Base-by-base conservation (phyloP, 306 rosid species). In the Fragaria nilgerrensis region DNA sequence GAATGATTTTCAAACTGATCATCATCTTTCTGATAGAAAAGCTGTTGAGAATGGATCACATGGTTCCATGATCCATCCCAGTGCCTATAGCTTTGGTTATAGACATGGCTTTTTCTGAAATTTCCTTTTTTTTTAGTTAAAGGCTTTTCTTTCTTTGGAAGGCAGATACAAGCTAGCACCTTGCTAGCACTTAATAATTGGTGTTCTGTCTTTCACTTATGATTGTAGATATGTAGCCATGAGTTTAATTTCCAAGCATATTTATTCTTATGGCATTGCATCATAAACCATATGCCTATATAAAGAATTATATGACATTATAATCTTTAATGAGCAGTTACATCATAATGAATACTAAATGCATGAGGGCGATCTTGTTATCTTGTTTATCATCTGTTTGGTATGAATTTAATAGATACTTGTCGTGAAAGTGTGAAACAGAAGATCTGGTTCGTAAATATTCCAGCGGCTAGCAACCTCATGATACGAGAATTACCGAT, bases 11-110 rank as follows among this genome's bases (percentile, higher is more conserved):
- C 37, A 20, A 9, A 12, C 7, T 4, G 25, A 67, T 39, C 48
- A 39, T 9, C 50, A 0, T 67, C 49, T 39, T 2, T 67, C 44
- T 7, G 49, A 67, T 5, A 67, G 49, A 22, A 67, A 39, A 37
- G 16, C 19, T 11, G 52, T 23, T 65, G 70, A 63, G 43, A 15
- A 16, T 36, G 25, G 45, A 65, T 29, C 70, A 16, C 6, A 19
- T 36, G 47, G 23, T 65, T 34, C 47, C 5, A 19, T 65, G 47
- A 65, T 65, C 44, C 70, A 48, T 66, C 15, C 27, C 4, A 66
- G 27, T 66, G 71, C 27, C 71, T 66, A 19, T 66, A 37, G 8
- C 27, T 66, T 66, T 67, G 71, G 71, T 67, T 39, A 10, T 65
- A 27, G 48, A 41, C 71, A 39, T 67, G 49, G 27, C 5, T 43